Base-by-base conservation (phyloP, 2,329 filamentous ascomycete species). In the Fonsecaea erecta region DNA sequence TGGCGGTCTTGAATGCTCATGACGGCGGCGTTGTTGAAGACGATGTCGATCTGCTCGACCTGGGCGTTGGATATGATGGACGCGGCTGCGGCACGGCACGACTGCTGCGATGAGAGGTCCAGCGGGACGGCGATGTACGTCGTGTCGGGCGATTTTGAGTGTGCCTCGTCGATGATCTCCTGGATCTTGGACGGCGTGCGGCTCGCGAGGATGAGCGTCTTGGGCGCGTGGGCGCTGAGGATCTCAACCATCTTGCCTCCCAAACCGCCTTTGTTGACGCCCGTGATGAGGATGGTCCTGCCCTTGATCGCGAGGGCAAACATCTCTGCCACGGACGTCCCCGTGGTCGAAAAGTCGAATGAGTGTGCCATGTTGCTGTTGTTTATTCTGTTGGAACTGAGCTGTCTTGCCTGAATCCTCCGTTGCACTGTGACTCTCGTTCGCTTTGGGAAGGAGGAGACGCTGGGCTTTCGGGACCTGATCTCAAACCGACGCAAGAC, bases 11-110 rank as follows among this genome's bases (percentile, higher is more conserved):
- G 68, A 3, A 68, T 48, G 1, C 71, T 74, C 75, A 79, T 79
- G 37, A 81, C 70, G 1, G 77, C 80, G 12, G 80, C 79, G 64
- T 80, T 75, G 67, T 79, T 81, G 3, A 73, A 77, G 4, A 73
- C 73, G n/a, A 80, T 74, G 26, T 81, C 77, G 46, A 82, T 75
- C 0, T 67, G 64, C n/a, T 73, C 71, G 11, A 64, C 59, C n/a
- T 64, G 24, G 7, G 59, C 59, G 7, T 64, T 55, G 26, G 51
- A 52, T 37, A 74, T 71, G 48, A 81, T 72, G 56, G 73, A 64
- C 0, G 63, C 60, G 1, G 77, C 77, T 1, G 78, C 76, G 18
- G 71, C 63, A 0, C 75, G 75, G 2, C 79, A 71, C 5, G 71
- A 73, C 1, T 64, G 52, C 35, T 76, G 71, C 0, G 74, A 79